Percentiles rank a stretch among this genome's conserved stretches.
Evolutionary conservation across 495 filamentous ascomycete genomes (phyloP).

Genomic region (Amphirosellinia nigrospora): DNA sequence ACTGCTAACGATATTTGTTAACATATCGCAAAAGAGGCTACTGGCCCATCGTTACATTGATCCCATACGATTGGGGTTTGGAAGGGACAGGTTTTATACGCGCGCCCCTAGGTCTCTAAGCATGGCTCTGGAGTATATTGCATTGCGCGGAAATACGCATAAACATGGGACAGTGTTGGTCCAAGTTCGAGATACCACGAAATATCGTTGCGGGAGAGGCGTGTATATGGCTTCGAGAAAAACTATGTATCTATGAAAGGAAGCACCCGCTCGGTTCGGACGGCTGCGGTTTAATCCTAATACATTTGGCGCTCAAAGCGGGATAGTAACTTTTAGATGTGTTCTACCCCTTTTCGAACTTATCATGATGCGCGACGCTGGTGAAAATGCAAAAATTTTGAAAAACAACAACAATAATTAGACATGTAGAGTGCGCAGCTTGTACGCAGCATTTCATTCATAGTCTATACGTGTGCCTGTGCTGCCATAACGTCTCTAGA

Average conservation of each 20-base stretch:
- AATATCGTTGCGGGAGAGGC: neutral
- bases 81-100: neutral
- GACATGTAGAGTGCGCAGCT: too few species aligned
- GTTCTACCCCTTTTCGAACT: neutral
- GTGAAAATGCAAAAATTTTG: too few species aligned
- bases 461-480: conserved; percentile 18
- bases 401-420: too few species aligned
- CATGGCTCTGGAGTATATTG: conserved; percentile 15
- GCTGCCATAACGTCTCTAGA: conserved; percentile 18
- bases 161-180: neutral
- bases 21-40: neutral
- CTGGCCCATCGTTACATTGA: neutral
- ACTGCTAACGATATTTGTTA: neutral
- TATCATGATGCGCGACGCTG: neutral
- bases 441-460: conserved; percentile 18
- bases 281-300: conserved; percentile 19
- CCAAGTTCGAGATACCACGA: conserved; percentile 9
- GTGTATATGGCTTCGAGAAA: neutral
- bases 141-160: conserved; percentile 3
- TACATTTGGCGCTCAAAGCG: neutral
- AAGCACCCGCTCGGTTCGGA: neutral
- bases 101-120: neutral
- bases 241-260: neutral
- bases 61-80: neutral
- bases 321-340: neutral